Conservation (phyloP, 2,329 filamentous ascomycete species). For the Elsinoe perseae region DNA sequence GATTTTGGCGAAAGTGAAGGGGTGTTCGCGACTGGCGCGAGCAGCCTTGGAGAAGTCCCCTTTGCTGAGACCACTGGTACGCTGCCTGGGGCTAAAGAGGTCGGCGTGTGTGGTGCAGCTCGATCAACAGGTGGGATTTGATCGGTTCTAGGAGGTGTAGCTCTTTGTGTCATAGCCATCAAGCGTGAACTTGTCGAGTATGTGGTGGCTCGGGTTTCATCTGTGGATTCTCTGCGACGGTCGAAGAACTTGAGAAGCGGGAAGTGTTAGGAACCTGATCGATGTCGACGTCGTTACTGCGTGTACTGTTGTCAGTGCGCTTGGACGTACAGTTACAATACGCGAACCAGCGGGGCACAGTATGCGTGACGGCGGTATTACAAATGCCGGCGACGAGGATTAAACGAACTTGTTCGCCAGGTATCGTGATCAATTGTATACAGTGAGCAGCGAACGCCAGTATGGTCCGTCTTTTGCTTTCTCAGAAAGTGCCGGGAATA, state of each 20-base stretch:
- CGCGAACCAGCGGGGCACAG: slow-evolving; percentile 9
- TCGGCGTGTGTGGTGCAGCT: background rate
- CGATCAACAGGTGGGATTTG: slow-evolving; percentile 2
- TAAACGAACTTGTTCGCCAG: background rate
- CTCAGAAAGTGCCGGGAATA: background rate
- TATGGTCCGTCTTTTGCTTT: slow-evolving; percentile 7
- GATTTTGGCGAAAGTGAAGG: slow-evolving; percentile 35
- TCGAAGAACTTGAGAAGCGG: too few species aligned
- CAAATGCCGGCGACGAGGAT: background rate
- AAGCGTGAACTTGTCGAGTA: background rate
- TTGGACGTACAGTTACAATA: background rate
- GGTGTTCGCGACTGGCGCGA: slow-evolving; percentile 20
- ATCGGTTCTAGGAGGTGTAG: slow-evolving; percentile 8
- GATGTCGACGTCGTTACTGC: background rate
- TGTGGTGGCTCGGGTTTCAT: background rate
- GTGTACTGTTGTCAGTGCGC: background rate
- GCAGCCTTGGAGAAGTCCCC: background rate
- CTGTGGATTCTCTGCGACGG: background rate
- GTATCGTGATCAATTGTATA: background rate
- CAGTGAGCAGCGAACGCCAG: background rate
- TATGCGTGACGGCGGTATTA: background rate
- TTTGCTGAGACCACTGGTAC: slow-evolving; percentile 22
- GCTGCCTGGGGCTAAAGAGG: background rate
- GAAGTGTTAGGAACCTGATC: background rate
- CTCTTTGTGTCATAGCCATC: slow-evolving; percentile 13